Evolutionary conservation across 2,329 filamentous ascomycete genomes (phyloP), one percentile per base, ranked within the genome.

Genomic region (Waltergamsia citrina): DNA sequence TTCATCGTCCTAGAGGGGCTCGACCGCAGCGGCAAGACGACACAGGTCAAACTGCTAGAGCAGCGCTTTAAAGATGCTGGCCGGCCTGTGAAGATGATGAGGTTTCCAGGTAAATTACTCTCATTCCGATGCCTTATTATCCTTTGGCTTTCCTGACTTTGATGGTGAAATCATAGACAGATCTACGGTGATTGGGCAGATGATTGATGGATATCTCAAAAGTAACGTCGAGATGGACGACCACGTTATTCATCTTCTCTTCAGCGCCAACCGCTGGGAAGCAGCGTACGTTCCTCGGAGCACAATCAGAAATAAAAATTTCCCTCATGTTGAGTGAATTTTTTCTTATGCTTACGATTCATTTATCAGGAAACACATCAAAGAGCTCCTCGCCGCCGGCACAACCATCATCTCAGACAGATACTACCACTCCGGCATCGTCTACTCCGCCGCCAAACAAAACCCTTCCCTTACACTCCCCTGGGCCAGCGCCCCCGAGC

Each of bases 371-470:
- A 61, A 65, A 43, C 59, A 59, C 32, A 78, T 80, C 29, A 50
- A 63, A 14, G 37, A 57, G 2, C 62, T 73, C 6, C 57, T 95
- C 6, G 60, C 65, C 1, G 56, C 65, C 2, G 88, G 90, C 7
- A 78, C 69, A 15, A 92, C 77, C 0, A 70, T 98, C 21, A 67
- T 98, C 25, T 79, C 90, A 44, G 92, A 98, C 57, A 79, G 92
- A 31, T 98, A 96, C 63, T 94, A 93, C 54, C 90, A 94, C 64
- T 92, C 84, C 15, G 92, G 92, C 35, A 84, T 88, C 37, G 86
- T 95, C 32, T 98, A 96, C 63, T 86, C 81, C 17, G 85, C 86
- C 1, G 90, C 92, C 4, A 96, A 96, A 53, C 67, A 75, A 29
- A 85, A 85, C 45, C 74, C 79, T 0, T 56, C 65, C 3, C 69